A percentile compares a stretch with the other conserved stretches of the same genome.
Conservation (phyloP, 306 rosid genomes). For the Elaeagnus macrophylla region DNA sequence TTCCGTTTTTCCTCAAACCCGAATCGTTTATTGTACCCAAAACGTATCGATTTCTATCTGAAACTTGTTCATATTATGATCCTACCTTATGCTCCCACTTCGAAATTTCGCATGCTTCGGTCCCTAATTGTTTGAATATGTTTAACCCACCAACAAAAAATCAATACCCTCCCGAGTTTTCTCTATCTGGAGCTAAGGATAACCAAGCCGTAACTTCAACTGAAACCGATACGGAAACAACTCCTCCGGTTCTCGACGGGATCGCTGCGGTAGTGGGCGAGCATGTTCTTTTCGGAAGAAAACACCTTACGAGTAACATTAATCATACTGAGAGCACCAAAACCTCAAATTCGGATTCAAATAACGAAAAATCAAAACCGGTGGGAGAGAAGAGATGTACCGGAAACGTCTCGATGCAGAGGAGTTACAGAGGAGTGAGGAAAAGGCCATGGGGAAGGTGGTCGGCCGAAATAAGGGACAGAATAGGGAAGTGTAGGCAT, state of each 20-base stretch:
- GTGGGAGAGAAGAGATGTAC: background rate
- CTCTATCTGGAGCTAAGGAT: background rate
- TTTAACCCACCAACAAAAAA: background rate
- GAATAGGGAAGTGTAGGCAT: slow-evolving; percentile 77
- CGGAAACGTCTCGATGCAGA: slow-evolving; percentile 20
- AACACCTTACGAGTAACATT: too few relatives aligned
- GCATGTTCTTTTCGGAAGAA: slow-evolving; percentile 47
- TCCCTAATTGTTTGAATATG: slow-evolving; percentile 6
- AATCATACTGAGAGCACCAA: background rate
- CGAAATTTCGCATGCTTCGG: slow-evolving; percentile 2
- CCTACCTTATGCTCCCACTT: slow-evolving; percentile 14
- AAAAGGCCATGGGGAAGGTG: slow-evolving; percentile 94
- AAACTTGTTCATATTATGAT: slow-evolving; percentile 7
- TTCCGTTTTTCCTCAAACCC: slow-evolving; percentile 11
- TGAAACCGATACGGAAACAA: background rate
- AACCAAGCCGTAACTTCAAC: background rate
- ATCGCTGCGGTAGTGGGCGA: slow-evolving; percentile 81
- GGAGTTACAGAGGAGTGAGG: slow-evolving; percentile 72
- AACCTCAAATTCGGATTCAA: background rate
- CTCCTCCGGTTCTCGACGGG: slow-evolving; percentile 48
- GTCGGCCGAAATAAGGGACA: slow-evolving; percentile 89
- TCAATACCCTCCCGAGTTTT: background rate
- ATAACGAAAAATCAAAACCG: background rate
- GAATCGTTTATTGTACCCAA: slow-evolving; percentile 6
- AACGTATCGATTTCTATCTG: slow-evolving; percentile 6